These are phyloP conservation scores for Periconia sp. DNA, from an alignment of 2,329 filamentous ascomycete genomes.

Conservation along the genomic window DNA sequence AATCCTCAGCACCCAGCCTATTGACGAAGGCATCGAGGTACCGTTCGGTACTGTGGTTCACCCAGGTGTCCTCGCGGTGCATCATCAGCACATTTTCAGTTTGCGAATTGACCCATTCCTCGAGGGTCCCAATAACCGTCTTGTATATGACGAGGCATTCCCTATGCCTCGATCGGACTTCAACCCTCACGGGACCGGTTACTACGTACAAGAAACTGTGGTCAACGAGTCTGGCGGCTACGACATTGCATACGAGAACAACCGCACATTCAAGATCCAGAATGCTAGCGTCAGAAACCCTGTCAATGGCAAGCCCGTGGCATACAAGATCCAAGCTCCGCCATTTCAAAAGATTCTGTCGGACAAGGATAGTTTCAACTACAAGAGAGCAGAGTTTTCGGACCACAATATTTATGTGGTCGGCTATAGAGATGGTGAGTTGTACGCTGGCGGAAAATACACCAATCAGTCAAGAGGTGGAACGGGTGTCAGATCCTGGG, in stretches of 20 bases:
- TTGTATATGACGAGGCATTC: constrained; percentile 57
- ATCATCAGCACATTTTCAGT: constrained; percentile 77
- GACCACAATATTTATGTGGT: constrained; percentile 62
- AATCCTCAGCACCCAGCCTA: constrained; percentile 67
- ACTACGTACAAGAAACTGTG: constrained; percentile 51
- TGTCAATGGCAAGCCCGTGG: constrained; percentile 51
- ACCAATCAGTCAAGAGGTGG: constrained; percentile 61
- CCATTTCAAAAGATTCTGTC: constrained; percentile 55
- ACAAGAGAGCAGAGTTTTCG: constrained; percentile 61
- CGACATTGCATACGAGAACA: constrained; percentile 49
- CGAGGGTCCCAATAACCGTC: constrained; percentile 49
- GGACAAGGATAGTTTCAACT: constrained; percentile 56
- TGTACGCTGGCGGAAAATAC: constrained; percentile 62
- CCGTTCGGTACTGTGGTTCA: constrained; percentile 70
- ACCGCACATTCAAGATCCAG: constrained; percentile 54
- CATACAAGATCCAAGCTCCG: constrained; percentile 54
- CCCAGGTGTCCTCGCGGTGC: constrained; percentile 67
- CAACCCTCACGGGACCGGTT: constrained; percentile 59
- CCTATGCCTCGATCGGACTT: constrained; percentile 59
- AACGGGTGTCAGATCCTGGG: constrained; percentile 52
- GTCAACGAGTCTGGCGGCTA: constrained; percentile 53
- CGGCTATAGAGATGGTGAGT: constrained; percentile 59
- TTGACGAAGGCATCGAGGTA: constrained; percentile 65
- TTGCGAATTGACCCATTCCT: constrained; percentile 53
- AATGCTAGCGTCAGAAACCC: constrained; percentile 49